Percentiles rank a stretch among this genome's conserved stretches.
Evolutionary conservation across 306 rosid genomes (phyloP).

Genomic region (Fagus sylvatica): DNA sequence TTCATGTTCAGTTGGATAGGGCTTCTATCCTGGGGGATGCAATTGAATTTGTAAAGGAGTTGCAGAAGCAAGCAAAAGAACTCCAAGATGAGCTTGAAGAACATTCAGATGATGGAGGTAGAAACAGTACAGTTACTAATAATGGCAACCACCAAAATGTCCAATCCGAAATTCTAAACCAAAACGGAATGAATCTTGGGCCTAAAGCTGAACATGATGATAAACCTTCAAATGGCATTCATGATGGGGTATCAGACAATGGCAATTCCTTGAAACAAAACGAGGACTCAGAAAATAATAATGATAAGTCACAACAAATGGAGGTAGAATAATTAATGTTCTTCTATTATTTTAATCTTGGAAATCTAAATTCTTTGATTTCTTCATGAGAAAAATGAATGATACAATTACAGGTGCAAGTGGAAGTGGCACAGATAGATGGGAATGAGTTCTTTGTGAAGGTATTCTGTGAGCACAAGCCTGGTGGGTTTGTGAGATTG

Average conservation of each 20-base stretch:
- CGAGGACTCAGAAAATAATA: conserved; percentile 41
- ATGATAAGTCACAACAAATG: conserved; percentile 74
- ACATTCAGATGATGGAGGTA: conserved; percentile 56
- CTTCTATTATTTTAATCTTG: not conserved
- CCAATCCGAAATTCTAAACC: conserved; percentile 36
- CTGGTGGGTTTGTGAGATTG: conserved; percentile 75
- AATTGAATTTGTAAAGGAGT: conserved; percentile 74
- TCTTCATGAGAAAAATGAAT: not conserved
- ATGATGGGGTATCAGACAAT: conserved; percentile 41
- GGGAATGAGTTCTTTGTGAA: conserved; percentile 80
- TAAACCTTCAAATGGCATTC: conserved; percentile 40
- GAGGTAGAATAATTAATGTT: conserved; percentile 49
- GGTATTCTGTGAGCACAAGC: conserved; percentile 80
- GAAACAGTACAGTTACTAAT: conserved; percentile 33
- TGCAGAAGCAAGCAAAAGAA: conserved; percentile 75
- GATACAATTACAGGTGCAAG: conserved; percentile 66
- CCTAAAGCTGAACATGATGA: conserved; percentile 39
- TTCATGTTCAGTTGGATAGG: conserved; percentile 66
- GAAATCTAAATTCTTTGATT: not conserved
- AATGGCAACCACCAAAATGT: conserved; percentile 35
- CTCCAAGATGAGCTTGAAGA: conserved; percentile 87
- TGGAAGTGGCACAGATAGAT: conserved; percentile 83
- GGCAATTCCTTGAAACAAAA: conserved; percentile 44
- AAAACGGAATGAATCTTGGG: conserved; percentile 21
- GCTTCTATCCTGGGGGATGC: conserved; percentile 95